Evolutionary conservation across 2,329 filamentous ascomycete genomes (phyloP).

Genomic region (Nannizzia gypsea): DNA sequence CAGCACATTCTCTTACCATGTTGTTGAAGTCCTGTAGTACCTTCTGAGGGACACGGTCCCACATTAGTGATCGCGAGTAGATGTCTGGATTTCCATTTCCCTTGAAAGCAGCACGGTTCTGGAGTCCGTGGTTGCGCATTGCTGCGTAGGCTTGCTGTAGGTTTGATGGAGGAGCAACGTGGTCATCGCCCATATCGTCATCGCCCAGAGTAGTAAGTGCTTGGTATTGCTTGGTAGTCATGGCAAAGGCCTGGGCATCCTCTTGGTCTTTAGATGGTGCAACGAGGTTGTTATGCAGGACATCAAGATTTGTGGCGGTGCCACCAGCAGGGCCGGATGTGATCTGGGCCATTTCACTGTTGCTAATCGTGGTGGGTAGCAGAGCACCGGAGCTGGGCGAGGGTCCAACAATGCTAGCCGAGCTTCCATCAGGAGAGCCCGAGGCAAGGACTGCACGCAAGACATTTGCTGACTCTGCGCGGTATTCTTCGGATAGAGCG

Average conservation of each 20-base stretch:
- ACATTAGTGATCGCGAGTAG: slow-evolving; percentile 82
- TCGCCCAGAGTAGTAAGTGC: slow-evolving; percentile 62
- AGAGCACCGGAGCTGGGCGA: slow-evolving; percentile 17
- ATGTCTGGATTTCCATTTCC: slow-evolving; percentile 60
- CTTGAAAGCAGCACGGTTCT: slow-evolving; percentile 41
- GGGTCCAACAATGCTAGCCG: slow-evolving; percentile 39
- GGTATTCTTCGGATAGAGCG: slow-evolving; percentile 36
- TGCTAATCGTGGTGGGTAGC: slow-evolving; percentile 26
- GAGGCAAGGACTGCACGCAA: slow-evolving; percentile 36
- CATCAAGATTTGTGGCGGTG: slow-evolving; percentile 41
- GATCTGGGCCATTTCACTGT: slow-evolving; percentile 31
- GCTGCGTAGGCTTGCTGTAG: slow-evolving; percentile 57
- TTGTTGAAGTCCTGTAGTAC: slow-evolving; percentile 87
- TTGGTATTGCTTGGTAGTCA: slow-evolving; percentile 81
- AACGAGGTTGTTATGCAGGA: slow-evolving; percentile 56
- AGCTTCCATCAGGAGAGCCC: slow-evolving; percentile 31
- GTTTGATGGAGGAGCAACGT: slow-evolving; percentile 31
- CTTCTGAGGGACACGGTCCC: slow-evolving; percentile 85
- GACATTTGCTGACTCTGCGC: slow-evolving; percentile 37
- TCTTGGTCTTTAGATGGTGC: slow-evolving; percentile 73
- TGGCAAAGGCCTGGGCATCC: slow-evolving; percentile 74
- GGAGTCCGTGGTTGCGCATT: slow-evolving; percentile 58
- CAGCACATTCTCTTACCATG: slow-evolving; percentile 66
- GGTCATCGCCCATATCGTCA: slow-evolving; percentile 24
- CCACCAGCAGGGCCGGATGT: slow-evolving; percentile 19